Conservation (phyloP, 208 protist species). For the Eutreptiella sp. region DNA sequence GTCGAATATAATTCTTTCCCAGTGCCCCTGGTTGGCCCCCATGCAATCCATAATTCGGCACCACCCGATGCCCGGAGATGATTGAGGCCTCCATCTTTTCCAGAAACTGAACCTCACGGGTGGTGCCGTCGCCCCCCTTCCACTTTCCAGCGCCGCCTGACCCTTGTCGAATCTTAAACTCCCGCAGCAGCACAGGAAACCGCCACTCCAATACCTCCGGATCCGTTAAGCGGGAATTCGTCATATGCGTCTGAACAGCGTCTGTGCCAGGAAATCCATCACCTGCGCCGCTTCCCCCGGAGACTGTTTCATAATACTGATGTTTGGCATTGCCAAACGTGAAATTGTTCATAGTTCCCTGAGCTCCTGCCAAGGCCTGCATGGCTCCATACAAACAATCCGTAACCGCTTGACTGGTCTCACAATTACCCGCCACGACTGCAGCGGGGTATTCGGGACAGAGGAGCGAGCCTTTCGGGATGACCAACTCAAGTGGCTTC, state of each 20-base stretch:
- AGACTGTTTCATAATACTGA: conserved; percentile 94
- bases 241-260: conserved; percentile 93
- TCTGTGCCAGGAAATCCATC: conserved; percentile 62
- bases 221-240: conserved; percentile 90
- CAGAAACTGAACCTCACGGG: conserved; percentile 77
- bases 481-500: conserved; percentile 63
- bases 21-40: conserved; percentile 61
- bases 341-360: conserved; percentile 91
- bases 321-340: conserved; percentile 82
- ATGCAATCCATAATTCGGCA: conserved; percentile 66
- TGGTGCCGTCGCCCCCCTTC: conserved; percentile 80
- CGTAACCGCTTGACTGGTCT: conserved; percentile 85
- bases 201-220: conserved; percentile 80
- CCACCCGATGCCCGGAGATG: conserved; percentile 77
- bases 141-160: conserved; percentile 70
- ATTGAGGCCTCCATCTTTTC: conserved; percentile 62
- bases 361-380: conserved; percentile 64
- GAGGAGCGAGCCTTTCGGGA: conserved; percentile 67
- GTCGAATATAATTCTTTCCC: conserved; percentile 47
- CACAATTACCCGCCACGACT: conserved; percentile 91
- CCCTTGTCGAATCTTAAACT: conserved; percentile 63
- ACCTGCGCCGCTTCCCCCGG: conserved; percentile 83
- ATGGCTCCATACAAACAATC: conserved; percentile 88
- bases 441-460: conserved; percentile 65
- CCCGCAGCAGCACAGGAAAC: conserved; percentile 80